A percentile compares a stretch with the other conserved stretches of the same genome.
Conservation (phyloP, 2,329 filamentous ascomycete genomes). For the Phyllosticta capitalensis region DNA sequence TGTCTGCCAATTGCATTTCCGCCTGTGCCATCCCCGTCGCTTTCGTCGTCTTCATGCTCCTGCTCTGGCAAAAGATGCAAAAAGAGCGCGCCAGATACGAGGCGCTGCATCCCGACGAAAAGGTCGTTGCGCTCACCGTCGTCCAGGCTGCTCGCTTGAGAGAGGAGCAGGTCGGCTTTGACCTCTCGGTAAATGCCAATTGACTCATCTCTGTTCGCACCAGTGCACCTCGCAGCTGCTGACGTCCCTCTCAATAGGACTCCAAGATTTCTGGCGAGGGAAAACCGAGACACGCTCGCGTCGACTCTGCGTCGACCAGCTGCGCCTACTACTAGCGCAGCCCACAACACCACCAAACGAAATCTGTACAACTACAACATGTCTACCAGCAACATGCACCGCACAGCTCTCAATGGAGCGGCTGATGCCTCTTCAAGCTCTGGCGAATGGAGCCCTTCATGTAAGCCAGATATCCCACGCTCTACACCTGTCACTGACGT, state of each 20-base stretch:
- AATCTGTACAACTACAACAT: not conserved
- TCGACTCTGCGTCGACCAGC: not conserved
- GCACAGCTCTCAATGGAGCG: not conserved
- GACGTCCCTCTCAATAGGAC: not conserved
- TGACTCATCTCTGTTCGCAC: not conserved
- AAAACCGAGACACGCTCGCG: not conserved
- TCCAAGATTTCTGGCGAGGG: not conserved
- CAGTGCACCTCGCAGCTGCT: not conserved
- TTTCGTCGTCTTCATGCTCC: slow-evolving; percentile 5
- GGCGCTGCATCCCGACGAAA: slow-evolving; percentile 3
- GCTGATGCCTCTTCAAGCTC: not conserved
- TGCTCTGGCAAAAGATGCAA: slow-evolving; percentile 4
- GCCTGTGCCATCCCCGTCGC: slow-evolving; percentile 7
- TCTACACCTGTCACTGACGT: not conserved
- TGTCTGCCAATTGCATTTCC: slow-evolving; percentile 4
- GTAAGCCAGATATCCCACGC: slow-evolving; percentile 17
- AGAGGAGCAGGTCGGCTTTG: slow-evolving; percentile 8
- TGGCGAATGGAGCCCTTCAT: slow-evolving; percentile 31
- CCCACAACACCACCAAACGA: not conserved
- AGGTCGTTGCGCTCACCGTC: slow-evolving; percentile 4
- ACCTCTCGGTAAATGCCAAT: not conserved
- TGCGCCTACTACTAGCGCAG: not conserved
- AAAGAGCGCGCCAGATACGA: slow-evolving; percentile 7
- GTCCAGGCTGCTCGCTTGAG: slow-evolving; percentile 2
- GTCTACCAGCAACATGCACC: not conserved